Evolutionary conservation across 192 early-diverging fungal genomes (phyloP), one percentile per base, ranked within the genome.

Genomic region (Linnemannia elongata): DNA sequence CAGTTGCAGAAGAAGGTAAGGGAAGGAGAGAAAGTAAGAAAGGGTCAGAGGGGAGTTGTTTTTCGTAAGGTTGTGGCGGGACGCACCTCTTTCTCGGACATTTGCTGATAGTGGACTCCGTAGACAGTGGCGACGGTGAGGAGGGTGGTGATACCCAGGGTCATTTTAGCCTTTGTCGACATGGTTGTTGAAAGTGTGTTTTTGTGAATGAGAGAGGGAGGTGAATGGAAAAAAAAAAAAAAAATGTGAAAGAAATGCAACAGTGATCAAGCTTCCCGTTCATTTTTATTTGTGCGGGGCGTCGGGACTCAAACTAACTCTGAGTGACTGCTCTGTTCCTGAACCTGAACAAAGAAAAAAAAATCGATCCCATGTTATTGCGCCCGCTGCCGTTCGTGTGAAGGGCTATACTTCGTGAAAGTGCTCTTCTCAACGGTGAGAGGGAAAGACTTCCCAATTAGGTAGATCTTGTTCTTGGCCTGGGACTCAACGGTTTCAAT

Each of bases 401-500:
- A 75, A 15, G 74, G 57, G 69, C 95, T 96, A 39, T 78, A 86
- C 69, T 91, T 94, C 45, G 93, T 55, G 78, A 93, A 96, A 41
- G 75, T 74, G 63, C 94, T 94, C 82, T 91, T 89, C 79, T 91
- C 82, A 20, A 97, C 76, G 36, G 77, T 87, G n/a, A 97, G 86
- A 22, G 96, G 96, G 15, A 94, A 88, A 76, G 88, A 77, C 81
- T 97, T 96, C 30, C 96, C 95, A 82, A 97, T 97, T 68, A 98
- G 88, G 85, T 97, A 98, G 8, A 99, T 52, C 88, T 95, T 95
- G 89, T 98, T 98, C 39, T 84, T 93, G 35, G 85, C 75, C 27
- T 78, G 69, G 2, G 39, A 4, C 33, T 78, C 79, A 36, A 87
- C 66, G 20, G 69, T 49, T 18, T 74, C 75, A 2, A 52, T 22